phyloP scores from a whole-genome alignment of 208 protist species.

The Trypanosoma cruzi region DNA sequence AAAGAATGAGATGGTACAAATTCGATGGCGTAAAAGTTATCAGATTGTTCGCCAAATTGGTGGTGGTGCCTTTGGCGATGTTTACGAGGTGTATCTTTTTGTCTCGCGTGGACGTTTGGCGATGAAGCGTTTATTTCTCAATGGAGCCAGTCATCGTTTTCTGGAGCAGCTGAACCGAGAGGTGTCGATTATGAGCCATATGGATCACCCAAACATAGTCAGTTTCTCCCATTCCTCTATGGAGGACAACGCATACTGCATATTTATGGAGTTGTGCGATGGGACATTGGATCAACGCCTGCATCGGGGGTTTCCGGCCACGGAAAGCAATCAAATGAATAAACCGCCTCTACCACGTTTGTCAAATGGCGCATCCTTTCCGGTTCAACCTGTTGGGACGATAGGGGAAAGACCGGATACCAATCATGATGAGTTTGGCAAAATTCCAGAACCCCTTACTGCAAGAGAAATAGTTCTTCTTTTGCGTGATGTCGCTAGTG shows the following conservation, averaged over 20 bases:
- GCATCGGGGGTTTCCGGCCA: neutral
- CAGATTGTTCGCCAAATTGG: conserved; percentile 71
- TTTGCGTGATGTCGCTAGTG: conserved; percentile 71
- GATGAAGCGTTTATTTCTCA: conserved; percentile 83
- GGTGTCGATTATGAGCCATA: conserved; percentile 70
- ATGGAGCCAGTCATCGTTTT: conserved; percentile 45
- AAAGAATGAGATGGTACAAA: conserved; percentile 47
- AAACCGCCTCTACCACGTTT: conserved; percentile 9
- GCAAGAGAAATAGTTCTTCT: conserved; percentile 42
- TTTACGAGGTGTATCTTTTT: conserved; percentile 74
- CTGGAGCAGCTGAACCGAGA: conserved; percentile 79
- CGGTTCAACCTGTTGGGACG: neutral
- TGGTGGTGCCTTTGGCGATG: conserved; percentile 74
- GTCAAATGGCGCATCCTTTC: neutral
- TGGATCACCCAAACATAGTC: conserved; percentile 81
- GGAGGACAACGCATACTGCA: conserved; percentile 65
- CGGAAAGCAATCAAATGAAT: too few species aligned
- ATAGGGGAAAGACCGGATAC: neutral
- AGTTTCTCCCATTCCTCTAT: conserved; percentile 69
- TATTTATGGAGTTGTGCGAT: conserved; percentile 89
- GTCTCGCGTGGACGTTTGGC: conserved; percentile 70
- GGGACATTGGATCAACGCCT: conserved; percentile 47
- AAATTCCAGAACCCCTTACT: conserved; percentile 6
- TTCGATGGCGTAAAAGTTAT: conserved; percentile 46
- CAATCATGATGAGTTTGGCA: neutral